Percentiles rank a stretch among this genome's conserved stretches.
phyloP scores from a whole-genome alignment of 2,329 filamentous ascomycete genomes.

The Sporothrix luriei region DNA sequence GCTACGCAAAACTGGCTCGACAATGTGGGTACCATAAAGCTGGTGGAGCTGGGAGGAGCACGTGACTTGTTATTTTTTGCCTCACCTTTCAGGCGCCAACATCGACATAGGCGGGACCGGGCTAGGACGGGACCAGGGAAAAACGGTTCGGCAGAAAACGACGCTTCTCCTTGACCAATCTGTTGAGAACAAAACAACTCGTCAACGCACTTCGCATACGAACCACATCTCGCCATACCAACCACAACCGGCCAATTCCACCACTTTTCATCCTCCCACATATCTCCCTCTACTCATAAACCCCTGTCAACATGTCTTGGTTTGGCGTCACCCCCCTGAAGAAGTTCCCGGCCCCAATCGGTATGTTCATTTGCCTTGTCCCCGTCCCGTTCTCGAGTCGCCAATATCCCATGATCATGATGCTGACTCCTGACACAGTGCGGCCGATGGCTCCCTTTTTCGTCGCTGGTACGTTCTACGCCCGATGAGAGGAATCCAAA shows the following conservation, averaged over 20 bases:
- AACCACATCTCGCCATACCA: conserved; percentile 9
- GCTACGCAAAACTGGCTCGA: conserved; percentile 14
- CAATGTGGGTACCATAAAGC: not conserved
- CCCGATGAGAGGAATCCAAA: not conserved
- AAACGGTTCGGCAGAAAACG: conserved; percentile 30
- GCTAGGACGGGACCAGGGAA: conserved; percentile 31
- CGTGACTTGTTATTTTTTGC: not conserved
- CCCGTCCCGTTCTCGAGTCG: not conserved
- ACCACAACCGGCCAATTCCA: conserved; percentile 37
- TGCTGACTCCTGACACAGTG: conserved; percentile 56
- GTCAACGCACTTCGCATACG: conserved; percentile 7
- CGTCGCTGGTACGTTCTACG: conserved; percentile 74
- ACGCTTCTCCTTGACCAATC: conserved; percentile 15
- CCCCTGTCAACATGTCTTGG: conserved; percentile 67
- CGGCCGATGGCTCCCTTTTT: conserved; percentile 93
- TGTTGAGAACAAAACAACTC: conserved; percentile 26
- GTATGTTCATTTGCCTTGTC: conserved; percentile 60
- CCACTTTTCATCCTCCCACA: not conserved
- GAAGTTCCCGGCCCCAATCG: conserved; percentile 78
- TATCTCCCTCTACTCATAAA: conserved; percentile 38
- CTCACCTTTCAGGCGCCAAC: conserved; percentile 29
- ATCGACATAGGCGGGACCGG: conserved; percentile 17
- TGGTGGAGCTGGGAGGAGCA: not conserved
- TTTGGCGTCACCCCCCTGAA: conserved; percentile 68
- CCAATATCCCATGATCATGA: not conserved